A percentile compares a stretch with the other conserved stretches of the same genome.
Conservation (phyloP, 495 filamentous ascomycete species). For the Neurospora sublineolata region DNA sequence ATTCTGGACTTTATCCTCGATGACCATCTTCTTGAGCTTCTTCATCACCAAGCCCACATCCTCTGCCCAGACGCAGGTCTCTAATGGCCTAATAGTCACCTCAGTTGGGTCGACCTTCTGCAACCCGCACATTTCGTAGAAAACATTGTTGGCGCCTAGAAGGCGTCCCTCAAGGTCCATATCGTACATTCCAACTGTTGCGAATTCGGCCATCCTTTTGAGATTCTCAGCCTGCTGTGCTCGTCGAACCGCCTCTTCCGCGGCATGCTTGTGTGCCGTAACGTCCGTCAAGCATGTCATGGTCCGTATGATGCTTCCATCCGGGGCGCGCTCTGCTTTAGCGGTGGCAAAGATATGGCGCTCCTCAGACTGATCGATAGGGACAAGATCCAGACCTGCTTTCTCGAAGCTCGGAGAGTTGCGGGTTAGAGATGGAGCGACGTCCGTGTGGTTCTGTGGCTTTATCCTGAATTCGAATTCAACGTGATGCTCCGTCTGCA, state of each 20-base stretch:
- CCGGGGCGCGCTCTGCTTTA: slow-evolving; percentile 27
- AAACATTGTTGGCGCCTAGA: slow-evolving; percentile 32
- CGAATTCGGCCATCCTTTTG: slow-evolving; percentile 36
- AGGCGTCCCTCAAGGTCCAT: slow-evolving; percentile 33
- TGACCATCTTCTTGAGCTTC: slow-evolving; percentile 18
- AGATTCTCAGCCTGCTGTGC: slow-evolving; percentile 37
- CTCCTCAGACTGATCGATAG: slow-evolving; percentile 19
- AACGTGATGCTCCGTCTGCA: slow-evolving; percentile 20
- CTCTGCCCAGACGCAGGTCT: slow-evolving; percentile 23
- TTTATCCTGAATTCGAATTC: slow-evolving; percentile 33
- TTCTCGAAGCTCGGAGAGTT: slow-evolving; percentile 34
- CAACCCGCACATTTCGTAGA: slow-evolving; percentile 34
- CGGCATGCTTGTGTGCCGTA: slow-evolving; percentile 29
- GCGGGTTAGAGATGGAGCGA: slow-evolving; percentile 16
- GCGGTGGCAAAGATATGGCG: slow-evolving; percentile 28
- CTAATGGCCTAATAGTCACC: slow-evolving; percentile 23
- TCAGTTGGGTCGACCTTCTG: slow-evolving; percentile 21
- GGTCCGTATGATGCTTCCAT: slow-evolving; percentile 28
- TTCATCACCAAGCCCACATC: slow-evolving; percentile 15
- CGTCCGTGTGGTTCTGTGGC: slow-evolving; percentile 12
- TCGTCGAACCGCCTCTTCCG: slow-evolving; percentile 30
- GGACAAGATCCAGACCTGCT: slow-evolving; percentile 23
- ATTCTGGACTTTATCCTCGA: slow-evolving; percentile 18
- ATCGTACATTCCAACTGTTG: slow-evolving; percentile 38
- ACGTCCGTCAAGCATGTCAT: slow-evolving; percentile 37